Base-by-base conservation (phyloP, 352 stramenopile species). In the Phytophthora hybrid region DNA sequence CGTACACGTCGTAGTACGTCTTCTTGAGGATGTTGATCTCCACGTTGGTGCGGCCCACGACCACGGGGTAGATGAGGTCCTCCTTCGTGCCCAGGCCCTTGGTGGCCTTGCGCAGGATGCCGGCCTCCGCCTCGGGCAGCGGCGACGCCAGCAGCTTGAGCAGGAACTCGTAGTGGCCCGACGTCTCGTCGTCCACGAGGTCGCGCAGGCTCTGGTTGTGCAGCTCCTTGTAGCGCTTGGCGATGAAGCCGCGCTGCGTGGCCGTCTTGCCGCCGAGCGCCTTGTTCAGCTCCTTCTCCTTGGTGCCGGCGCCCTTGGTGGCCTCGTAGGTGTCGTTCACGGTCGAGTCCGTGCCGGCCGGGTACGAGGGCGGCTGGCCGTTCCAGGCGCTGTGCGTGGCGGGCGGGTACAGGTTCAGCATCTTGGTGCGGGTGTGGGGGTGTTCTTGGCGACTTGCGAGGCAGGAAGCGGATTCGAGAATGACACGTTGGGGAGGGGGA, bases 21-120 rank as follows among this genome's bases (percentile, higher is more conserved):
- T 94, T 92, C 84, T 95, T 95, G 31, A 95, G 83, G 62, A 95
- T 92, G 73, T 83, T 79, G 61, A 95, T 85, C 72, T 95, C 88
- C 13, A 68, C 69, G 70, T 93, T 92, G 5, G 88, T 91, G 67
- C 84, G 82, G 63, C 84, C 84, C 19, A 90, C 79, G 10, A 92
- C 65, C 5, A 84, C 68, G 32, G 84, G 87, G 78, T 88, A 92
- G 71, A 93, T 86, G 46, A 89, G 76, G 47, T 88, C 84, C 68
- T 94, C 87, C 19, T 74, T 80, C 1, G 87, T 94, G 69, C 87
- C 87, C 0, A 71, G 26, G 41, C 87, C 87, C 79, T 91, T 90
- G 75, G 84, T 92, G 59, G 87, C 85, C 14, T 87, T 71, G 59
- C 77, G 80, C 44, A 94, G 47, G 63, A 93, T 83, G 59, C 89